Percentiles rank a stretch among this genome's conserved stretches.
Conservation (phyloP, 2,329 filamentous ascomycete genomes). For the Hypomyces perniciosus region DNA sequence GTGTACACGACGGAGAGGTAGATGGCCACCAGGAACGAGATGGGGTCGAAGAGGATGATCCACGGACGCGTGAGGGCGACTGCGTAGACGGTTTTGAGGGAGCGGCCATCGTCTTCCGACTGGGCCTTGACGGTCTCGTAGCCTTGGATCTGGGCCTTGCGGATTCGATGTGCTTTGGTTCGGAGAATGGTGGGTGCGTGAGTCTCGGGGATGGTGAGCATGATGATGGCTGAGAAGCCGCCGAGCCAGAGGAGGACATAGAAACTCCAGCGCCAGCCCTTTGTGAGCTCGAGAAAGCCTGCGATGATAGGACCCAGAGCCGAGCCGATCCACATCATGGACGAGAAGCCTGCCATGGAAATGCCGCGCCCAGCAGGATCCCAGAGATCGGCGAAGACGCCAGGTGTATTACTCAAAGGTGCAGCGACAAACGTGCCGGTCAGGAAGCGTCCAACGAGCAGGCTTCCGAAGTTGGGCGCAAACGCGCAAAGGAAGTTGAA, state of each 20-base stretch:
- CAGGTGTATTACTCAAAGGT: constrained; percentile 42
- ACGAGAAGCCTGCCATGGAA: constrained; percentile 47
- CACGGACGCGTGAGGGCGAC: constrained; percentile 48
- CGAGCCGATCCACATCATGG: constrained; percentile 49
- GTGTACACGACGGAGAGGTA: constrained; percentile 49
- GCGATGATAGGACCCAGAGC: constrained; percentile 47
- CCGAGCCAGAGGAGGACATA: constrained; percentile 42
- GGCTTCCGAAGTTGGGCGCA: constrained; percentile 44
- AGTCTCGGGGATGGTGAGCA: constrained; percentile 56
- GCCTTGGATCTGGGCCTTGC: constrained; percentile 40
- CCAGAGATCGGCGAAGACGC: constrained; percentile 50
- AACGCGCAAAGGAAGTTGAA: constrained; percentile 51
- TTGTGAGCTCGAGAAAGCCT: constrained; percentile 51
- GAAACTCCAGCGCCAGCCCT: constrained; percentile 50
- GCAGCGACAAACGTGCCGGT: constrained; percentile 51
- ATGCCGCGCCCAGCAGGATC: constrained; percentile 44
- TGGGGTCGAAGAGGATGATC: constrained; percentile 48
- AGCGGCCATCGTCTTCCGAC: constrained; percentile 39
- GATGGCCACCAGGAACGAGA: constrained; percentile 45
- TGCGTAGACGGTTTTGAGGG: constrained; percentile 40
- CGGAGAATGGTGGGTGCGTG: constrained; percentile 44
- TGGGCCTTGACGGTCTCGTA: constrained; percentile 47
- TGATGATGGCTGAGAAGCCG: constrained; percentile 32
- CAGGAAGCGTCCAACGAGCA: constrained; percentile 50
- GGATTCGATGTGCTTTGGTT: constrained; percentile 48